phyloP scores from a whole-genome alignment of 2,329 filamentous ascomycete genomes.

The Penicillium sp. region DNA sequence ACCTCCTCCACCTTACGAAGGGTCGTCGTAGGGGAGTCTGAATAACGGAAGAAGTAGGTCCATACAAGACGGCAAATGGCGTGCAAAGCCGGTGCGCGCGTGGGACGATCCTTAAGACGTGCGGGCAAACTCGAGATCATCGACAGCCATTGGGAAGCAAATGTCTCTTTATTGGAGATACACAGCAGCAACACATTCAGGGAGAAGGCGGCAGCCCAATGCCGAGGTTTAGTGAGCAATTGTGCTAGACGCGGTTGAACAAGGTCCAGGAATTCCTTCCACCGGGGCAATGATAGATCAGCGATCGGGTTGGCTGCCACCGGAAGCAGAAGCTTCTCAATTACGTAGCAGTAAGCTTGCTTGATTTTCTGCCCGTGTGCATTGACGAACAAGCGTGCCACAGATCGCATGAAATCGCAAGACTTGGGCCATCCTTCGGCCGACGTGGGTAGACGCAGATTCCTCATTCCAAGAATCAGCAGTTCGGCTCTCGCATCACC shows the following conservation, averaged over 20 bases:
- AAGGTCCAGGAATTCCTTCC: constrained; percentile 81
- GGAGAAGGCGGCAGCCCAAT: constrained; percentile 90
- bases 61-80: constrained; percentile 89
- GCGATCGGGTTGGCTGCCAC: constrained; percentile 80
- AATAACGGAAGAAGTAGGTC: constrained; percentile 89
- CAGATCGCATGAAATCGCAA: constrained; percentile 82
- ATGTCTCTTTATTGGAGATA: constrained; percentile 82
- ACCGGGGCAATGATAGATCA: constrained; percentile 80
- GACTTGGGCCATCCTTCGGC: constrained; percentile 81
- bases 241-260: constrained; percentile 79
- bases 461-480: constrained; percentile 88
- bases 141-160: constrained; percentile 84
- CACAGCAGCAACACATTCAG: constrained; percentile 86
- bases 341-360: constrained; percentile 89
- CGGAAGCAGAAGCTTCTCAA: constrained; percentile 84
- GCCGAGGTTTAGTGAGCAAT: constrained; percentile 87
- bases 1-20: constrained; percentile 88
- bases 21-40: constrained; percentile 71
- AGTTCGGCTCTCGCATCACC: constrained; percentile 82
- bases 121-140: constrained; percentile 77
- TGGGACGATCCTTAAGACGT: constrained; percentile 81
- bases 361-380: constrained; percentile 91
- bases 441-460: constrained; percentile 76
- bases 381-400: constrained; percentile 81
- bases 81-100: constrained; percentile 80